Conservation (phyloP, 2,329 filamentous ascomycete genomes). For the Fusarium paranaense region DNA sequence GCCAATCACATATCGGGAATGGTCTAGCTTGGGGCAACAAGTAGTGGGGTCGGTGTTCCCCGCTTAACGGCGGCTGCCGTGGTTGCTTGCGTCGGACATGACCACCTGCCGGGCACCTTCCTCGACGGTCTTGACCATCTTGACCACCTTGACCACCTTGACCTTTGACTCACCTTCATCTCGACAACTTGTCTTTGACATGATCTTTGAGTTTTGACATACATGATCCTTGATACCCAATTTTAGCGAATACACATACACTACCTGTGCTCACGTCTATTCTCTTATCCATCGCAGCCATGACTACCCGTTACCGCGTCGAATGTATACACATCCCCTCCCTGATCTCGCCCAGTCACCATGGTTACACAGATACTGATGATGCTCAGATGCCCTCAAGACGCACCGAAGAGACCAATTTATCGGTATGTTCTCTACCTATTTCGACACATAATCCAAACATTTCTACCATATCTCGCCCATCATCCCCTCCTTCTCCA, state of each 20-base stretch:
- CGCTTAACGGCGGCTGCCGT: slow-evolving; percentile 43
- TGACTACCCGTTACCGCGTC: slow-evolving; percentile 76
- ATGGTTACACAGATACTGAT: slow-evolving; percentile 35
- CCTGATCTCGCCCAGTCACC: slow-evolving; percentile 4
- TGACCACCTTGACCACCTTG: background rate
- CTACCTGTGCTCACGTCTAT: background rate
- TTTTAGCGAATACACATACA: background rate
- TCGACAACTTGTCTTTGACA: background rate
- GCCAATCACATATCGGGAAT: slow-evolving; percentile 26
- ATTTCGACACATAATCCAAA: background rate
- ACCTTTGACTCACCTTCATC: background rate
- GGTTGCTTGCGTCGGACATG: slow-evolving; percentile 22
- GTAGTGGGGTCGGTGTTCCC: slow-evolving; percentile 36
- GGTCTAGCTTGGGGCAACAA: slow-evolving; percentile 36
- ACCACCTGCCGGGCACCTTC: slow-evolving; percentile 18
- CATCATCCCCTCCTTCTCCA: background rate
- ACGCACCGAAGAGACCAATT: slow-evolving; percentile 93
- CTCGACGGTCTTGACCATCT: background rate
- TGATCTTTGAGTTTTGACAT: background rate
- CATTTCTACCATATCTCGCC: background rate
- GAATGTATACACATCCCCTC: slow-evolving; percentile 70
- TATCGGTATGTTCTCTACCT: slow-evolving; percentile 66
- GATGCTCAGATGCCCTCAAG: slow-evolving; percentile 70
- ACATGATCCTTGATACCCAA: background rate
- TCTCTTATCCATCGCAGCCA: slow-evolving; percentile 43